These are phyloP conservation scores for Arabidopsis arenosa DNA, from an alignment of 345 rosid genomes.

Conservation along the genomic window DNA sequence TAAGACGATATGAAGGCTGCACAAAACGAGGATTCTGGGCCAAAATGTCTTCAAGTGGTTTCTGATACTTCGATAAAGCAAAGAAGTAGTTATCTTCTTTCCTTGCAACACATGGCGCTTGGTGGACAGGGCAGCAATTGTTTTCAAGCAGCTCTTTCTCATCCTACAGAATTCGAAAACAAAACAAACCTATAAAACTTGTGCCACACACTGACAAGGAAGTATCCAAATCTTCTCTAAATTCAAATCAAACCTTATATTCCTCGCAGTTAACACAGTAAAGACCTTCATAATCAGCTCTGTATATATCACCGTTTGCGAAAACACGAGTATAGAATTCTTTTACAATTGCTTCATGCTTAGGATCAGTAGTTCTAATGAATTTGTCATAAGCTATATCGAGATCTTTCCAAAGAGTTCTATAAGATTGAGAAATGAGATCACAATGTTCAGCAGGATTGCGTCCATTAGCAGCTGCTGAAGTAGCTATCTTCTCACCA, in stretches of 20 bases:
- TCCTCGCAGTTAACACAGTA: constrained; percentile 98
- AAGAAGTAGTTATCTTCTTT: constrained; percentile 96
- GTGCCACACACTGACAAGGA: constrained; percentile 20
- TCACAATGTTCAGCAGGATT: constrained; percentile 86
- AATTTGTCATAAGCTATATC: constrained; percentile 81
- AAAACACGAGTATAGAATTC: constrained; percentile 83
- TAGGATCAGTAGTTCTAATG: constrained; percentile 91
- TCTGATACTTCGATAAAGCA: constrained; percentile 89
- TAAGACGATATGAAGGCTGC: constrained; percentile 85
- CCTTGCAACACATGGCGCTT: constrained; percentile 74
- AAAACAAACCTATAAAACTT: constrained; percentile 24
- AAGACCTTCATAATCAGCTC: constrained; percentile 89
- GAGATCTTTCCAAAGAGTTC: constrained; percentile 79
- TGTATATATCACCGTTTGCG: constrained; percentile 86
- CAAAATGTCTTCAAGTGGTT: constrained; percentile 71
- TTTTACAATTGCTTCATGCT: constrained; percentile 85
- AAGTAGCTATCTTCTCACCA: constrained; percentile 91
- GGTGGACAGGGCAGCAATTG: constrained; percentile 81
- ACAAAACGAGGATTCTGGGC: constrained; percentile 71
- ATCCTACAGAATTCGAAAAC: constrained; percentile 60
- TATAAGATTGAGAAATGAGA: constrained; percentile 76
- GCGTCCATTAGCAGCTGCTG: constrained; percentile 73
- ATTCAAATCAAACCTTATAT: constrained; percentile 65
- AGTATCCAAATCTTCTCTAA: neutral
- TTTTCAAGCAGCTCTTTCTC: constrained; percentile 85